These are phyloP conservation scores for Hordeum marinum DNA, from an alignment of 176 grass and related monocot species.

Conservation along the genomic window DNA sequence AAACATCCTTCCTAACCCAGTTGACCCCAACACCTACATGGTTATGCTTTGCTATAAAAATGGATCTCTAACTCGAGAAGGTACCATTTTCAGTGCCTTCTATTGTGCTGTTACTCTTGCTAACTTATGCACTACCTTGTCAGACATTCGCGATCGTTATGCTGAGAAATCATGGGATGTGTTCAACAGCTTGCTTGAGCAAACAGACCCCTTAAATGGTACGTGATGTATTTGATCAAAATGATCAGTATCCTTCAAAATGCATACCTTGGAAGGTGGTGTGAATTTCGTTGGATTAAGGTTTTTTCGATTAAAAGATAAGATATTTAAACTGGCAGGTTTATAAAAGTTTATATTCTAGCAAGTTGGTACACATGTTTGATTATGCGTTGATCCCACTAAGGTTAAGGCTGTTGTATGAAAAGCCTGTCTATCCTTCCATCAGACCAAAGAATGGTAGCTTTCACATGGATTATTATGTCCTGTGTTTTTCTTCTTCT, in stretches of 20 bases:
- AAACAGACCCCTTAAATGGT: constrained; percentile 71
- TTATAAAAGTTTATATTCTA: neutral
- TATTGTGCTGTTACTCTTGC: neutral
- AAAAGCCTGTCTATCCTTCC: neutral
- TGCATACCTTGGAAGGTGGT: neutral
- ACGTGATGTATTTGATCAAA: neutral
- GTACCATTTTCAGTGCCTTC: constrained; percentile 19
- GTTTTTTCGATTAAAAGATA: no score
- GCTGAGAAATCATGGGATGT: constrained; percentile 79
- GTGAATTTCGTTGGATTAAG: no score
- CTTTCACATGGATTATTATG: constrained; percentile 12
- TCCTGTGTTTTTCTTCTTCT: constrained; percentile 7
- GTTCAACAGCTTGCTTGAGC: constrained; percentile 59
- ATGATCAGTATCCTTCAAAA: neutral
- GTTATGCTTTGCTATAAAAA: constrained; percentile 85
- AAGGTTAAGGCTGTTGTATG: neutral
- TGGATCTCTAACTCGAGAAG: constrained; percentile 69
- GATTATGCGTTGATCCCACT: neutral
- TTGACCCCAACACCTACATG: constrained; percentile 63
- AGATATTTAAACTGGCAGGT: no score
- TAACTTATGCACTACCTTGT: neutral
- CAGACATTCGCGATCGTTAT: constrained; percentile 62
- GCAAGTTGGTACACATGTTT: neutral
- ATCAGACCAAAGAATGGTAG: neutral
- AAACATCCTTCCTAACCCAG: constrained; percentile 56